A percentile compares a stretch with the other conserved stretches of the same genome.
phyloP scores from a whole-genome alignment of 1,284 basidiomycete species.

The Moniliella sp. region DNA sequence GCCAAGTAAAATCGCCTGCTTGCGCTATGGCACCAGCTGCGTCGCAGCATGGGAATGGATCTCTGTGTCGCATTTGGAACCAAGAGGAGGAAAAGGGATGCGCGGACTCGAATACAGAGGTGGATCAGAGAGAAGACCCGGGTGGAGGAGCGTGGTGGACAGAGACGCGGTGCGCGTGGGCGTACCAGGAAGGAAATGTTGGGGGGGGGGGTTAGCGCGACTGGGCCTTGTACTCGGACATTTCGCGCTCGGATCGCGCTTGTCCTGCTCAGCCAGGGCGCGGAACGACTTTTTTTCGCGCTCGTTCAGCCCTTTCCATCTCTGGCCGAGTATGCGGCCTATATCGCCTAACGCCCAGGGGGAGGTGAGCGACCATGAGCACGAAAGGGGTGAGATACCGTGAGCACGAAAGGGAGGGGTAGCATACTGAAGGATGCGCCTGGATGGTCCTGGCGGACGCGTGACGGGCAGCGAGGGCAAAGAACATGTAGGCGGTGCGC shows the following conservation, averaged over 20 bases:
- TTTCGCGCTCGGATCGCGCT: not conserved
- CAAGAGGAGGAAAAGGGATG: not conserved
- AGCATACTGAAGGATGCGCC: no score
- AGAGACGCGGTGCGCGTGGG: not conserved
- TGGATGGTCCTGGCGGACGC: no score
- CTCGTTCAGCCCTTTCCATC: conserved; percentile 68
- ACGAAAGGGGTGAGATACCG: no score
- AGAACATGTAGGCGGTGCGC: no score
- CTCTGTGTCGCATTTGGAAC: not conserved
- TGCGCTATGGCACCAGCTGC: not conserved
- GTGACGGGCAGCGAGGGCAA: no score
- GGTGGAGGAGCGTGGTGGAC: not conserved
- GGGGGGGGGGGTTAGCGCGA: not conserved
- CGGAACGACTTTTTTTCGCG: conserved; percentile 46
- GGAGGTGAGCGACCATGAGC: no score
- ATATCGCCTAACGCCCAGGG: no score
- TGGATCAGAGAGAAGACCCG: not conserved
- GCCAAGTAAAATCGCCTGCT: not conserved
- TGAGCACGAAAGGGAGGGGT: no score
- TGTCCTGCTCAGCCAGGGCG: not conserved
- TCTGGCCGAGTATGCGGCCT: conserved; percentile 63
- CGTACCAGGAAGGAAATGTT: not conserved
- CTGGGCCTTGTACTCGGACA: not conserved
- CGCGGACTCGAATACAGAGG: not conserved
- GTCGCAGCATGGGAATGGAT: not conserved